Percentiles rank a stretch among this genome's conserved stretches.
Conservation (phyloP, 768 basidiomycete species). For the Solioccasus polychromus region DNA sequence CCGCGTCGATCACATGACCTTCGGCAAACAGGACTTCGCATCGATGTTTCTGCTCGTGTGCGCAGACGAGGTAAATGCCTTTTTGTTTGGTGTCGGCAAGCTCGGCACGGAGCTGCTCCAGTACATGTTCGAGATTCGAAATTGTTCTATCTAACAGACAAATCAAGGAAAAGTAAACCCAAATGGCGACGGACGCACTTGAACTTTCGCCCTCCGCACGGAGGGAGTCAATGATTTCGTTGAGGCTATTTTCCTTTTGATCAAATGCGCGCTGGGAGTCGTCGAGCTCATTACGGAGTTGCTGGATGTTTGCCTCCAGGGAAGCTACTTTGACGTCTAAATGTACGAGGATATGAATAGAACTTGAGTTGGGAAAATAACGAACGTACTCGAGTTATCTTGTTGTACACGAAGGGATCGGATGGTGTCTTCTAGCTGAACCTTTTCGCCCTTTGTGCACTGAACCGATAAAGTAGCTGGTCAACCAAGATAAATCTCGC, state of each 20-base stretch:
- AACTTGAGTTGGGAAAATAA: no score
- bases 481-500: no score
- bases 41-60: conserved; percentile 1
- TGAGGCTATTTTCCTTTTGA: not conserved
- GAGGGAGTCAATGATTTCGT: not conserved
- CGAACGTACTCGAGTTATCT: no score
- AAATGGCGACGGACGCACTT: not conserved
- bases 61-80: not conserved
- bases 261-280: not conserved
- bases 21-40: conserved; percentile 4
- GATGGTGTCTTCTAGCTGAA: no score
- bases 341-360: no score
- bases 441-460: no score
- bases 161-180: not conserved
- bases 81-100: not conserved
- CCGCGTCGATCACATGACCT: not conserved
- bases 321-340: not conserved
- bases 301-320: not conserved
- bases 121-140: not conserved
- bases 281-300: not conserved
- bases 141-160: not conserved
- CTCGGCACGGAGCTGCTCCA: not conserved
- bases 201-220: not conserved
- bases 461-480: no score
- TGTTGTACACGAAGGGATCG: no score